Evolutionary conservation across 331 rosid genomes (phyloP), one percentile per base, ranked within the genome.

Genomic region (Acacia concinna): DNA sequence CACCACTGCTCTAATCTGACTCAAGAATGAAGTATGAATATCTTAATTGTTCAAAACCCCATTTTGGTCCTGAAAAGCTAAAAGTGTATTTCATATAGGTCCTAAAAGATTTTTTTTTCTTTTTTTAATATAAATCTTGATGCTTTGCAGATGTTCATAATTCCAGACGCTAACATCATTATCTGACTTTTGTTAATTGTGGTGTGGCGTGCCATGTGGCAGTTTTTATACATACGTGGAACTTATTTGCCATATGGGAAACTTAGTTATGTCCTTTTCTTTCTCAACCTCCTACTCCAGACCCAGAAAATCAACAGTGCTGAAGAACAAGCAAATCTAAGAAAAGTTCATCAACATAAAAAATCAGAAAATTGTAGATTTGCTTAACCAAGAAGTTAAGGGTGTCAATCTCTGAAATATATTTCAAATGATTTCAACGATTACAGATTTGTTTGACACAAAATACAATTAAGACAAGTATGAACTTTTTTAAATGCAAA

Each of bases 1-100:
- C 77, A 85, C 74, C 66, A 59, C 66, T 49, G 67, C 68, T 49
- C 46, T 0, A 56, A 57, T 52, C 62, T 60, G 47, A 67, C 25
- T 54, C 15, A 8, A 75, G 40, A 68, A 40, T 32, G 74, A 76
- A 52, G 56, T 67, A 1, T 37, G 2, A 37, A 67, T 8, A 21
- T 8, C 41, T 15, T 30, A 6, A 30, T 62, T 31, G 23, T 40
- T 15, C 41, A 62, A 62, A 62, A 31, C 23, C 40, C 4, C n/a
- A 62, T 62, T 62, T 15, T 30, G 21, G 23, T 17, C 21, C 23
- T 15, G 31, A 7, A 51, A 20, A 12, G 27, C 59, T 51, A 20
- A n/a, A 60, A 60, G 9, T 4, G 34, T 5, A 11, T 12, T 27
- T 28, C 38, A 14, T 62, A 28, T 13, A 5, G 18, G 12, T 62